These are phyloP conservation scores for Rhizoclosmatium globosum DNA, from an alignment of 192 early-diverging fungal genomes.

Conservation along the genomic window DNA sequence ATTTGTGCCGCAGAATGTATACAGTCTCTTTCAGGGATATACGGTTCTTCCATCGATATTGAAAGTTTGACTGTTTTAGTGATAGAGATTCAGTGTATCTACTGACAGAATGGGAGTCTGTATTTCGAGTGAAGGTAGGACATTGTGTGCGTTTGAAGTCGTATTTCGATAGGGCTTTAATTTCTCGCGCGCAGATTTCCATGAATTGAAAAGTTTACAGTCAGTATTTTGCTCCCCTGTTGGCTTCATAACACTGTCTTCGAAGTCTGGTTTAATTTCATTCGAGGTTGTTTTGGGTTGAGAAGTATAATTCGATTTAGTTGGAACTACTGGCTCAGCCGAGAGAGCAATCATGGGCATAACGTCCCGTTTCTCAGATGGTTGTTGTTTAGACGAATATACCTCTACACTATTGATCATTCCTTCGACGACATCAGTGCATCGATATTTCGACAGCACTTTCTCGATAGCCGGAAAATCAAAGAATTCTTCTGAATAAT, in stretches of 20 bases:
- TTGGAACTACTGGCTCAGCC: background rate
- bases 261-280: background rate
- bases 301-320: background rate
- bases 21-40: background rate
- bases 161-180: background rate
- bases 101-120: background rate
- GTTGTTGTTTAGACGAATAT: background rate
- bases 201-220: background rate
- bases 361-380: background rate
- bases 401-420: background rate
- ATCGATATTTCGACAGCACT: background rate
- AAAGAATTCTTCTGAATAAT: background rate
- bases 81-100: background rate
- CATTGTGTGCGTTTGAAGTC: background rate
- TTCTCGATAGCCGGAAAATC: conserved; percentile 10
- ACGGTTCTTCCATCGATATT: background rate
- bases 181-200: background rate
- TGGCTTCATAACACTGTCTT: background rate
- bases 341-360: background rate
- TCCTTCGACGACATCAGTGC: background rate
- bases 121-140: background rate
- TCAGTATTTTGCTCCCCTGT: background rate
- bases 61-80: background rate
- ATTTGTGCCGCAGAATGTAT: background rate
- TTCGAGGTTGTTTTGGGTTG: background rate